phyloP scores from a whole-genome alignment of 371 early-diverging fungal species.

The Mucor irregularis region DNA sequence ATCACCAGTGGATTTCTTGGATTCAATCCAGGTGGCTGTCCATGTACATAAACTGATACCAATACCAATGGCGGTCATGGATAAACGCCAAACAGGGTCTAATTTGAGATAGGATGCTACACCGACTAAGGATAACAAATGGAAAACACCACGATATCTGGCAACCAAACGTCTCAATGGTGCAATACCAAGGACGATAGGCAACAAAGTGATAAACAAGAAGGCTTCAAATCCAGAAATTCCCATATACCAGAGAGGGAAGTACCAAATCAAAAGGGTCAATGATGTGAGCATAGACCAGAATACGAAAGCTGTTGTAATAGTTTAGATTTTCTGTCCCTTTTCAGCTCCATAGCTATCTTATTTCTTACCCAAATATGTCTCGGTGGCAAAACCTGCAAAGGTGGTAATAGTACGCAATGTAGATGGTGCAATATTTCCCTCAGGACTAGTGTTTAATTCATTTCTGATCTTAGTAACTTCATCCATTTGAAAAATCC shows the following conservation, averaged over 20 bases:
- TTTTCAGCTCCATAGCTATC: too few species aligned
- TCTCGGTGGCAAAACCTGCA: constrained; percentile 49
- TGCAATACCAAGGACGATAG: constrained; percentile 65
- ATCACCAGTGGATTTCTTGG: constrained; percentile 50
- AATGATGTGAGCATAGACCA: constrained; percentile 81
- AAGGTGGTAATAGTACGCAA: constrained; percentile 25
- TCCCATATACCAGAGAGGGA: constrained; percentile 87
- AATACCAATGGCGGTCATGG: constrained; percentile 60
- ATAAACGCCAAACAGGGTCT: constrained; percentile 64
- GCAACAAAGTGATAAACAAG: constrained; percentile 62
- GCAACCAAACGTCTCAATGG: constrained; percentile 58
- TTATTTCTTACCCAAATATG: constrained; percentile 57
- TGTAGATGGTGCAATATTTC: constrained; percentile 37
- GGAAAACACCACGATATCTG: constrained; percentile 58
- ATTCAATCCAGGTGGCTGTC: constrained; percentile 60
- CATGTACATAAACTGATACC: constrained; percentile 61
- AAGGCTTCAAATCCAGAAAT: constrained; percentile 80
- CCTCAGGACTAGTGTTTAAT: constrained; percentile 31
- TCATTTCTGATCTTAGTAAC: neutral
- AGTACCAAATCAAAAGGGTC: constrained; percentile 76
- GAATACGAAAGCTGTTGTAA: constrained; percentile 61
- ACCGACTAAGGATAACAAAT: constrained; percentile 63
- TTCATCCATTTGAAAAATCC: neutral
- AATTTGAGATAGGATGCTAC: constrained; percentile 58
- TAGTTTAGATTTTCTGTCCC: neutral